A percentile compares a stretch with the other conserved stretches of the same genome.
Evolutionary conservation across 768 basidiomycete genomes (phyloP).

Genomic region (Hygrophorus russula): DNA sequence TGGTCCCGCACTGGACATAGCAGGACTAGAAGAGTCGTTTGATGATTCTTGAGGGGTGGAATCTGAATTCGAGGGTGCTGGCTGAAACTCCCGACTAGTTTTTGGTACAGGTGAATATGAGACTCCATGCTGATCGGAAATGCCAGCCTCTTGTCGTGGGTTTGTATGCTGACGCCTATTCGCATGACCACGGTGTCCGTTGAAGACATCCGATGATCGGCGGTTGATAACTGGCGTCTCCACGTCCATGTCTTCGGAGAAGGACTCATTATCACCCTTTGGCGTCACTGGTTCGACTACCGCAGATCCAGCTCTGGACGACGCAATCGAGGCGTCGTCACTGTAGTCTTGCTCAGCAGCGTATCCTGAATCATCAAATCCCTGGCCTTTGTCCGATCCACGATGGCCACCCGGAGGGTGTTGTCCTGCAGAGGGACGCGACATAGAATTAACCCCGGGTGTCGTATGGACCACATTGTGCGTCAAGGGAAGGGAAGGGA

Average conservation of each 20-base stretch:
- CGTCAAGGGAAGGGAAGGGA: too few relatives aligned
- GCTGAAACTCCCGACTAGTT: too few relatives aligned
- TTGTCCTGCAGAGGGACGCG: too few relatives aligned
- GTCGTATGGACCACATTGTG: too few relatives aligned
- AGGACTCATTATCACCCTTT: slow-evolving; percentile 13
- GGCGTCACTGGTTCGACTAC: neutral
- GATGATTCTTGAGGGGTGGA: neutral
- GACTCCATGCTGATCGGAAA: too few relatives aligned
- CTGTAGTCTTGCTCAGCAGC: slow-evolving; percentile 2
- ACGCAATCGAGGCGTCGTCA: slow-evolving; percentile 17
- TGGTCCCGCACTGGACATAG: slow-evolving; percentile 10
- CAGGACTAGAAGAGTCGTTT: slow-evolving; percentile 2
- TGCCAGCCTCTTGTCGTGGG: too few relatives aligned
- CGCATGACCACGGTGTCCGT: neutral
- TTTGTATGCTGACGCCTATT: neutral
- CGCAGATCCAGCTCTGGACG: slow-evolving; percentile 9
- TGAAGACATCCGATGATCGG: neutral
- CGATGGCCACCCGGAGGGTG: neutral
- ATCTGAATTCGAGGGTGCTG: neutral
- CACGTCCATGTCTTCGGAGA: slow-evolving; percentile 20
- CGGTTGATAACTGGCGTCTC: slow-evolving; percentile 14
- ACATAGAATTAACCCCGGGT: too few relatives aligned
- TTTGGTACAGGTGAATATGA: too few relatives aligned
- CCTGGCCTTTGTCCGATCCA: neutral
- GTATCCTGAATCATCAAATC: neutral